phyloP scores from a whole-genome alignment of 1,284 basidiomycete genomes.

The Sphaerobolus stellatus region DNA sequence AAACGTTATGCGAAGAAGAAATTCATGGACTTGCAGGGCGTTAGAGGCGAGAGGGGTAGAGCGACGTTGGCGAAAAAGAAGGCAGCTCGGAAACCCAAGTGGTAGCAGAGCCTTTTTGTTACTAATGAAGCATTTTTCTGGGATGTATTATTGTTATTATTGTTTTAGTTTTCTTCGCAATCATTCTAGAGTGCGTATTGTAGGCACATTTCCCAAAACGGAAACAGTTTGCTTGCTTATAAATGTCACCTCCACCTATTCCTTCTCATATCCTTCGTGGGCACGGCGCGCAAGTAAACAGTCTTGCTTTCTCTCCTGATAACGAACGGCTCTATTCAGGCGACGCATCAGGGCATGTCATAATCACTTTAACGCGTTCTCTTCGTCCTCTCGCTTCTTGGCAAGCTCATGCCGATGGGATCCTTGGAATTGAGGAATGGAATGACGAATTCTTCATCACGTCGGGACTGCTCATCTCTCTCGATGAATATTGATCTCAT shows the following conservation, averaged over 20 bases:
- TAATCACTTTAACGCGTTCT: conserved; percentile 69
- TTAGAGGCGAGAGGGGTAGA: conserved; percentile 70
- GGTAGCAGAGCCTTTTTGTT: too few species aligned
- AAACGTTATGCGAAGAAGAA: conserved; percentile 92
- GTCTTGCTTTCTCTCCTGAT: conserved; percentile 59
- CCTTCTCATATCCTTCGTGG: conserved; percentile 76
- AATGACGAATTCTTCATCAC: conserved; percentile 59
- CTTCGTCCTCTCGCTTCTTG: conserved; percentile 71
- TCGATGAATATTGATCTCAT: neutral
- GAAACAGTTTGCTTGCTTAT: too few species aligned
- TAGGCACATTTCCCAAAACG: too few species aligned
- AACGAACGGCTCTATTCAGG: conserved; percentile 81
- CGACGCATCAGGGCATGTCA: conserved; percentile 70
- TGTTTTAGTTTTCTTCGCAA: too few species aligned
- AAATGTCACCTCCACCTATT: conserved; percentile 28
- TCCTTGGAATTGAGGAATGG: conserved; percentile 79
- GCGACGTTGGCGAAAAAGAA: conserved; percentile 73
- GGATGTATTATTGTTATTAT: too few species aligned
- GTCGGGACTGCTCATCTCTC: conserved; percentile 43
- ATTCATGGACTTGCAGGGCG: conserved; percentile 80
- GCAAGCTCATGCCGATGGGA: conserved; percentile 73
- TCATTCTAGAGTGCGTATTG: too few species aligned
- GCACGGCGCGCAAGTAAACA: conserved; percentile 60
- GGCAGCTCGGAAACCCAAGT: conserved; percentile 62
- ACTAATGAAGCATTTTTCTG: too few species aligned